Percentiles rank a stretch among this genome's conserved stretches.
These are phyloP conservation scores for Wickerhamomyces strasburgensis DNA, from an alignment of 805 yeast genomes.

Conservation along the genomic window DNA sequence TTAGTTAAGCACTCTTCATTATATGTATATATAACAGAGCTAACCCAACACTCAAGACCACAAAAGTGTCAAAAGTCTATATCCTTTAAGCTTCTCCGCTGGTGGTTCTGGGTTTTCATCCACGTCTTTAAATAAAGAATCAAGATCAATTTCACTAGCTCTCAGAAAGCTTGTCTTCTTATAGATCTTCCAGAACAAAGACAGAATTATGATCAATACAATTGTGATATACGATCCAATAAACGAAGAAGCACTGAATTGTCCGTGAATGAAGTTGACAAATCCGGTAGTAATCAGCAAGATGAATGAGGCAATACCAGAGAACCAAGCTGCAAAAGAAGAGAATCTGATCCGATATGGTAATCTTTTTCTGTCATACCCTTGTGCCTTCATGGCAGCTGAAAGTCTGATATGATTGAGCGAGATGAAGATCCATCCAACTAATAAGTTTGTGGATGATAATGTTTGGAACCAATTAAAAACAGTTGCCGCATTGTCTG, in stretches of 20 bases:
- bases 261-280: slow-evolving; percentile 28
- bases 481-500: slow-evolving; percentile 25
- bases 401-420: slow-evolving; percentile 27
- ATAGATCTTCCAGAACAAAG: slow-evolving; percentile 28
- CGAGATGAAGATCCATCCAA: slow-evolving; percentile 30
- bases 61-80: slow-evolving; percentile 11
- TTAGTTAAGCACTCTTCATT: no score
- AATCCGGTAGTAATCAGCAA: slow-evolving; percentile 33
- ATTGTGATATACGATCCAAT: slow-evolving; percentile 13
- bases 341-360: slow-evolving; percentile 12
- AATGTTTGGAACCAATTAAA: slow-evolving; percentile 32
- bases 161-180: slow-evolving; percentile 29
- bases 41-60: slow-evolving; percentile 17
- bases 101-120: slow-evolving; percentile 27
- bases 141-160: slow-evolving; percentile 38
- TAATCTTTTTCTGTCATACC: slow-evolving; percentile 12
- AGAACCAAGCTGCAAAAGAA: slow-evolving; percentile 29
- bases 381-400: slow-evolving; percentile 36
- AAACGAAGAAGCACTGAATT: slow-evolving; percentile 16
- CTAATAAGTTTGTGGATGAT: slow-evolving; percentile 26
- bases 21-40: no score
- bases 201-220: slow-evolving; percentile 27
- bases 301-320: slow-evolving; percentile 24
- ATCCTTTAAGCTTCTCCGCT: slow-evolving; percentile 10
- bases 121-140: slow-evolving; percentile 26